Base-by-base conservation (phyloP, 768 basidiomycete species). In the Calocybe gangraenosa region DNA sequence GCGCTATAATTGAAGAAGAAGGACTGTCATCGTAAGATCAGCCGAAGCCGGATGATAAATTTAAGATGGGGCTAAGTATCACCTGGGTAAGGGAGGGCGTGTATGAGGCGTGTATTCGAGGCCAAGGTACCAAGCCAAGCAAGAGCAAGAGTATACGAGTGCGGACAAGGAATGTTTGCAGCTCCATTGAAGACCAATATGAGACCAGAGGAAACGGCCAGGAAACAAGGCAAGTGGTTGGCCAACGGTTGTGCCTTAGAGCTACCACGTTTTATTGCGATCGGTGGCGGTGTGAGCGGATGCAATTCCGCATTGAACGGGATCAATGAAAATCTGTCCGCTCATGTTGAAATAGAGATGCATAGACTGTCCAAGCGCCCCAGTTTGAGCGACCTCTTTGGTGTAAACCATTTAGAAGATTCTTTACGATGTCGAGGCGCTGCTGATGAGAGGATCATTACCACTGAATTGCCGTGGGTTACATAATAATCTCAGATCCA, bases 1-100 rank as follows among this genome's bases (percentile, higher is more conserved):
- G 44, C 31, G 54, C 66, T 64, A 58, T 68, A 73, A 56, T 68
- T 62, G 55, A 74, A 76, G 55, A 65, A 71, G 53, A 72, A 76
- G 6, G 73, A 67, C 71, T 74, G 47, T 10, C 40, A 9, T 15
- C 13, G 28, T 50, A 30, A 46, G 44, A 41, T 23, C 22, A 18
- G n/a, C 18, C 22, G 32, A 25, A 31, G 17, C n/a, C 34, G n/a
- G 30, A 5, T 35, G 34, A 35, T 28, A 11, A 28, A 6, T 28
- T 28, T 11, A 28, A 28, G 25, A 28, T 28, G n/a, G n/a, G n/a
- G n/a, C n/a, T n/a, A n/a, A n/a, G 25, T 17, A 38, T 35, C 35
- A 54, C 55, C 52, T 52, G 49, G 1, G 42, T 33, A 18, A 57
- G 40, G 28, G 41, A 51, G 11, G 52, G 52, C 5, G 47, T 47